These are phyloP conservation scores for Schrenkiella parvula DNA, from an alignment of 345 rosid genomes.

Conservation along the genomic window DNA sequence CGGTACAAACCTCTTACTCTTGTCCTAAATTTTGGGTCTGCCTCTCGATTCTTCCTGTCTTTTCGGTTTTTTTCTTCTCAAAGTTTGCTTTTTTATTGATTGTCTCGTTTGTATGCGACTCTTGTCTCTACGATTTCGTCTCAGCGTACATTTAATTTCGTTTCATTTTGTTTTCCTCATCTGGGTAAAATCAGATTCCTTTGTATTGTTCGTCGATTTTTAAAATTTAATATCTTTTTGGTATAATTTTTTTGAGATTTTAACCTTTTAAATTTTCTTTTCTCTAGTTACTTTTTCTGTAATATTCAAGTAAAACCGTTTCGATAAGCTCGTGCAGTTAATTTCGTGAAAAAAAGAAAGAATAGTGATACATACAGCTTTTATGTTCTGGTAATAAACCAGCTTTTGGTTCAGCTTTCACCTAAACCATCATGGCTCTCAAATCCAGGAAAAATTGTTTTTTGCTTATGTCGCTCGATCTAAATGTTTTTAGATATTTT, in stretches of 20 bases:
- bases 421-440: not conserved
- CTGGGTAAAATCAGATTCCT: conserved; percentile 7
- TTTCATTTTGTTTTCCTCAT: not conserved
- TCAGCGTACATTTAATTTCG: not conserved
- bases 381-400: conserved; percentile 8
- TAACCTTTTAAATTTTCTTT: not conserved
- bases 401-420: conserved; percentile 22
- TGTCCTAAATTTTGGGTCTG: conserved; percentile 20
- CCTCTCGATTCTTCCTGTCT: conserved; percentile 17
- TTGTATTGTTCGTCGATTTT: not conserved
- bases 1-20: conserved; percentile 6
- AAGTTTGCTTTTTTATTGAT: not conserved
- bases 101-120: not conserved
- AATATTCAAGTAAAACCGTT: not conserved
- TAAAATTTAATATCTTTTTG: not conserved
- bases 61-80: not conserved
- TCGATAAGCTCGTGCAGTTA: not conserved
- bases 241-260: not conserved
- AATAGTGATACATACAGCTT: not conserved
- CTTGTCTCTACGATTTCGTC: not conserved
- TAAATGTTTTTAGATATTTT: not conserved
- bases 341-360: not conserved
- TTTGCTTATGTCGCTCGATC: not conserved
- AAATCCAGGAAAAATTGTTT: not conserved
- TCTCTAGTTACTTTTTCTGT: not conserved